Conservation (phyloP, 2,329 filamentous ascomycete genomes). For the Neofusicoccum kwambonambiense region DNA sequence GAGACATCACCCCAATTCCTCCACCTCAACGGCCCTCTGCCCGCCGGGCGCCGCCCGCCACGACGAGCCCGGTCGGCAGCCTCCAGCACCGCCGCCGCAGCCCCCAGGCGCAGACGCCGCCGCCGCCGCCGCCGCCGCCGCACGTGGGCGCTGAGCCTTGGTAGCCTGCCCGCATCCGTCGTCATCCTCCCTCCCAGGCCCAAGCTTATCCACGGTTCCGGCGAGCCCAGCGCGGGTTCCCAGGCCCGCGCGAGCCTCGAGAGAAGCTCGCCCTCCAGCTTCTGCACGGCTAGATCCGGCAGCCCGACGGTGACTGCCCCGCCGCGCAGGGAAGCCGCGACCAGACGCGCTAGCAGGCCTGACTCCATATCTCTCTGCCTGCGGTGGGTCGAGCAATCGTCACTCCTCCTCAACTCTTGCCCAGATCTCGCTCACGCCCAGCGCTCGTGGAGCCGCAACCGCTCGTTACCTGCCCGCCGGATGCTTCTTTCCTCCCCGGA, state of each 20-base stretch:
- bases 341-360: constrained; percentile 3
- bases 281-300: constrained; percentile 11
- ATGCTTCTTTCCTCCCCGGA: constrained; percentile 5
- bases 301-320: constrained; percentile 1
- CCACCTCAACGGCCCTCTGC: neutral
- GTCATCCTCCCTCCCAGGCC: constrained; percentile 13
- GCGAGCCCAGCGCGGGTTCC: constrained; percentile 11
- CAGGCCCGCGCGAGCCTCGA: neutral
- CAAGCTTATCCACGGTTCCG: constrained; percentile 15
- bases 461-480: constrained; percentile 6
- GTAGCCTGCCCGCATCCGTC: constrained; percentile 18
- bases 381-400: constrained; percentile 2
- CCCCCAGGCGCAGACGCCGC: neutral
- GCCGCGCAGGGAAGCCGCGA: constrained; percentile 6
- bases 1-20: neutral
- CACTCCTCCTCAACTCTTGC: constrained; percentile 2
- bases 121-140: neutral
- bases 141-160: constrained; percentile 13
- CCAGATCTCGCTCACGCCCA: neutral
- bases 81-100: neutral
- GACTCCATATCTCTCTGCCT: constrained; percentile 5
- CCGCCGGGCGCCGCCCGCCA: neutral
- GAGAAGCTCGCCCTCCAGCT: neutral
- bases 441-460: constrained; percentile 15
- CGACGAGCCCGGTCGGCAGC: neutral